Evolutionary conservation across 192 early-diverging fungal genomes (phyloP), one percentile per base, ranked within the genome.

Genomic region (Mortierella hygrophila): DNA sequence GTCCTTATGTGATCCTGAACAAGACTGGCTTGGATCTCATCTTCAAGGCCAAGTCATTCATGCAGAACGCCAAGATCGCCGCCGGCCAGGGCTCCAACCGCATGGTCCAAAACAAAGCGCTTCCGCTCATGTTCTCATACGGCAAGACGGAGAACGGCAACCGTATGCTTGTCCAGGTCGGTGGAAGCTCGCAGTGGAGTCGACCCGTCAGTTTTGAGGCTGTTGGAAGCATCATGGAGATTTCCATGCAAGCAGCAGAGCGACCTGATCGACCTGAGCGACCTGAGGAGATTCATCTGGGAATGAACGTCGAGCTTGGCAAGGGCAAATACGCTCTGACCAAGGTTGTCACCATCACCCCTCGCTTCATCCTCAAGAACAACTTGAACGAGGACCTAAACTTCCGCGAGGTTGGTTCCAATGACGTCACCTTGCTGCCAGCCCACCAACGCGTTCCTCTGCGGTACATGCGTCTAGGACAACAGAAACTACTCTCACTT

Each of bases 51-150:
- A 95, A 97, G 77, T 94, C 95, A 13, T 88, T 97, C 40, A 94
- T 98, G 90, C 93, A 94, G 82, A 90, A 93, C 44, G 88, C 94
- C 3, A 89, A 94, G 60, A 90, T 94, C 32, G 91, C 94, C 0
- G 95, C 95, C 46, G 95, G 95, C 2, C 95, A 96, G 84, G 85
- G 81, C 78, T 46, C 77, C 71, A 82, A 89, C 83, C 74, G 73
- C 40, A 69, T 83, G 71, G 81, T n/a, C 5, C 47, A 75, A 55
- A 78, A 78, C 74, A 81, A 94, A 88, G 89, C 93, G 1, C 80
- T 91, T 44, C 96, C 96, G 49, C 92, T 98, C 35, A 96, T 99
- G 96, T 99, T 98, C 86, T 98, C 97, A 6, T 99, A 98, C 83
- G 94, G 95, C 1, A 95, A 91, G 40, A 93, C 93, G 79, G 97